These are phyloP conservation scores for Fusarium devonianum DNA, from an alignment of 2,329 filamentous ascomycete species.

Conservation along the genomic window DNA sequence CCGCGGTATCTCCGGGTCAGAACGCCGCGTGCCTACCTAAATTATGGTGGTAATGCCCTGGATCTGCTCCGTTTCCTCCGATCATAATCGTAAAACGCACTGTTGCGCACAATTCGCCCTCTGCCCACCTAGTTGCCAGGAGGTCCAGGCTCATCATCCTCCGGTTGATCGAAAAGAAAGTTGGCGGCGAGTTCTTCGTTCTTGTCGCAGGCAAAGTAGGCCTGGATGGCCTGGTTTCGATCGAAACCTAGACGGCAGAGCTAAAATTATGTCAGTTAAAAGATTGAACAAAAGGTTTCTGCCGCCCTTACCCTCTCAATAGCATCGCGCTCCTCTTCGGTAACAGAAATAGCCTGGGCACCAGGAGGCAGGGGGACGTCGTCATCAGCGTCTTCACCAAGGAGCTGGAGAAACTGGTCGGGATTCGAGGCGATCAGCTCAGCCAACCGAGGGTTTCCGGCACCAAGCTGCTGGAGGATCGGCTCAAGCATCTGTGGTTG, in stretches of 20 bases:
- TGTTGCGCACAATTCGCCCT: slow-evolving; percentile 36
- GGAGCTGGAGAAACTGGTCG: slow-evolving; percentile 88
- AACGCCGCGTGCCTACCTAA: slow-evolving; percentile 33
- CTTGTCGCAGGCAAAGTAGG: slow-evolving; percentile 99
- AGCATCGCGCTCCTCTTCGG: slow-evolving; percentile 94
- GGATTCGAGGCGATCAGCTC: slow-evolving; percentile 91
- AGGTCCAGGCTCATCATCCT: slow-evolving; percentile 72
- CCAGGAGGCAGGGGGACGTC: slow-evolving; percentile 87
- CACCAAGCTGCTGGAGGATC: slow-evolving; percentile 93
- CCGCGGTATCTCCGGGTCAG: slow-evolving; percentile 29
- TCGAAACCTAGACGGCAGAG: slow-evolving; percentile 93
- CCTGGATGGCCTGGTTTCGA: slow-evolving; percentile 92
- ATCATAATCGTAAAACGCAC: slow-evolving; percentile 40
- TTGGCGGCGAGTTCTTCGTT: slow-evolving; percentile 98
- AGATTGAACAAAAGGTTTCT: slow-evolving; percentile 37
- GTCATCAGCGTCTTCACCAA: slow-evolving; percentile 87
- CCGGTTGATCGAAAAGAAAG: slow-evolving; percentile 96
- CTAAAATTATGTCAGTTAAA: slow-evolving; percentile 52
- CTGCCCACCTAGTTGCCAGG: slow-evolving; percentile 48
- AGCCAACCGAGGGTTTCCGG: slow-evolving; percentile 93
- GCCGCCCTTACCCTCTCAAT: slow-evolving; percentile 81
- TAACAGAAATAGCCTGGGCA: slow-evolving; percentile 87
- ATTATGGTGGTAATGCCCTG: slow-evolving; percentile 37
- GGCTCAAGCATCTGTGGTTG: slow-evolving; percentile 98
- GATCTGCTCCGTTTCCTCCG: slow-evolving; percentile 31